A percentile compares a stretch with the other conserved stretches of the same genome.
These are phyloP conservation scores for Phialophora verrucosa DNA, from an alignment of 2,329 filamentous ascomycete species.

Conservation along the genomic window DNA sequence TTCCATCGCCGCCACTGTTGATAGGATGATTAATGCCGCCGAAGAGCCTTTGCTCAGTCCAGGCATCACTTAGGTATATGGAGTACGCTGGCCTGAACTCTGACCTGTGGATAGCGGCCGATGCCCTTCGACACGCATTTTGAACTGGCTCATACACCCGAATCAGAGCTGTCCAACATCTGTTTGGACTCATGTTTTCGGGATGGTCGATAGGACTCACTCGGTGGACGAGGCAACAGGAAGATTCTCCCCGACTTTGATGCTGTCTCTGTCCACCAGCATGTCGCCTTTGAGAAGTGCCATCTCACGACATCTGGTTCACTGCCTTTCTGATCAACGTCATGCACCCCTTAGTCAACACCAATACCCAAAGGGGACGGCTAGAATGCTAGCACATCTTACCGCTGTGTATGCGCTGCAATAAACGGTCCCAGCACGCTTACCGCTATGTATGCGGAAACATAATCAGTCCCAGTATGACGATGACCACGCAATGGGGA, in stretches of 20 bases:
- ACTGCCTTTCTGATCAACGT: background rate
- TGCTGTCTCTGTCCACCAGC: background rate
- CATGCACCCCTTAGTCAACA: background rate
- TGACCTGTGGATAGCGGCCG: background rate
- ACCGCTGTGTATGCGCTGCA: background rate
- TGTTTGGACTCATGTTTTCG: background rate
- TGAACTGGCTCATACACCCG: background rate
- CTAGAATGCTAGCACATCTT: background rate
- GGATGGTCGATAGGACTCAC: background rate
- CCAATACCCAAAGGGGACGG: background rate
- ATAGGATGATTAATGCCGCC: background rate
- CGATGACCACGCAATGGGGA: too few relatives aligned
- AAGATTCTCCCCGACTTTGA: background rate
- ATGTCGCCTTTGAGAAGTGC: background rate
- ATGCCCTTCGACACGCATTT: background rate
- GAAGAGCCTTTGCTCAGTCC: background rate
- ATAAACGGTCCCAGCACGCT: background rate
- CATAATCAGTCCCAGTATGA: background rate
- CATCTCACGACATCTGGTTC: background rate
- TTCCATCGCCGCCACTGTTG: background rate
- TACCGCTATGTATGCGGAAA: background rate
- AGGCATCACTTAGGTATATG: background rate
- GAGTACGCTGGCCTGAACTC: background rate
- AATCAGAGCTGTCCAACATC: background rate
- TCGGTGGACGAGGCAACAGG: background rate